Conservation (phyloP, 2,329 filamentous ascomycete genomes). For the Alternaria metachromatica region DNA sequence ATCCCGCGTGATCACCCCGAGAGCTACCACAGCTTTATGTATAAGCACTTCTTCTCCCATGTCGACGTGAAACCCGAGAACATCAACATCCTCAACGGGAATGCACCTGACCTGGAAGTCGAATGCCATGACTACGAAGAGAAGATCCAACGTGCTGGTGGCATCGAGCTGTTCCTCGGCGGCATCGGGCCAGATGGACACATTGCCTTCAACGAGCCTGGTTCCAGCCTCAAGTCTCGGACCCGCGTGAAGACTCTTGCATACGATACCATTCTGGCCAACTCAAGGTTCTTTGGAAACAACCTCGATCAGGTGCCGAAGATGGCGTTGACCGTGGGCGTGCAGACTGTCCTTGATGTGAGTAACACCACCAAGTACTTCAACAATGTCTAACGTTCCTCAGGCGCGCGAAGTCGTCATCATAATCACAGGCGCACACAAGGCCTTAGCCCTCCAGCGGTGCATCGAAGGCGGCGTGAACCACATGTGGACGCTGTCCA, state of each 20-base stretch:
- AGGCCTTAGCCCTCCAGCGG: slow-evolving; percentile 78
- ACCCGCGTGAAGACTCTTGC: slow-evolving; percentile 87
- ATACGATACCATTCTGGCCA: slow-evolving; percentile 85
- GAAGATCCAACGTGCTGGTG: slow-evolving; percentile 74
- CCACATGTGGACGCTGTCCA: slow-evolving; percentile 90
- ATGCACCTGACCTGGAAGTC: slow-evolving; percentile 74
- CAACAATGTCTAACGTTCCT: slow-evolving; percentile 21
- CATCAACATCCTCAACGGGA: slow-evolving; percentile 85
- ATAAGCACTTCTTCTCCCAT: slow-evolving; percentile 87
- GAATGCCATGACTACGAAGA: slow-evolving; percentile 83
- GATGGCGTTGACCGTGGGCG: slow-evolving; percentile 84
- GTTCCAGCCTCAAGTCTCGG: slow-evolving; percentile 76
- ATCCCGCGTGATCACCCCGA: slow-evolving; percentile 82
- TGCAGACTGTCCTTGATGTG: slow-evolving; percentile 79
- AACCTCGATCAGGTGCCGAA: slow-evolving; percentile 76
- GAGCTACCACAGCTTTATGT: slow-evolving; percentile 93
- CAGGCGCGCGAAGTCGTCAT: slow-evolving; percentile 78
- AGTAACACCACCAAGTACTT: slow-evolving; percentile 24
- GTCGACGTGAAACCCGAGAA: slow-evolving; percentile 82
- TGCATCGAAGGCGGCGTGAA: slow-evolving; percentile 84
- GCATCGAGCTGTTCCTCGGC: slow-evolving; percentile 85
- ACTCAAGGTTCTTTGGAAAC: slow-evolving; percentile 82
- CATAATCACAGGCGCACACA: slow-evolving; percentile 82
- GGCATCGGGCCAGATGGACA: slow-evolving; percentile 87
- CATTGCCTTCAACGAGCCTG: slow-evolving; percentile 90